These are phyloP conservation scores for Castanopsis chinensis DNA, from an alignment of 306 rosid genomes.

Conservation along the genomic window DNA sequence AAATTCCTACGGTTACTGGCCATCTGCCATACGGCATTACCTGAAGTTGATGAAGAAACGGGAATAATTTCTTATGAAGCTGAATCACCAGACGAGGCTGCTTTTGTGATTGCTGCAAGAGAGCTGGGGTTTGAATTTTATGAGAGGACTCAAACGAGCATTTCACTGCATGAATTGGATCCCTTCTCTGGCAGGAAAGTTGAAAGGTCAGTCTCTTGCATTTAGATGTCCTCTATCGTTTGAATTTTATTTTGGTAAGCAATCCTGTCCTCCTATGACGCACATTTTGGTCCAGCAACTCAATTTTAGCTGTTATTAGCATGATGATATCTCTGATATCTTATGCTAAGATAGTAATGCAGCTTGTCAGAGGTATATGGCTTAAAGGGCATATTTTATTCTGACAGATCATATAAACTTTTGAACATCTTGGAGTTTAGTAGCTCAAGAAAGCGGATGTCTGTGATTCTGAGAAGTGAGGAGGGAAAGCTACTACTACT, in stretches of 20 bases:
- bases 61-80: constrained; percentile 89
- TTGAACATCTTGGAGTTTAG: constrained; percentile 78
- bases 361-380: constrained; percentile 1
- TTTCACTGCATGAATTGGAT: constrained; percentile 64
- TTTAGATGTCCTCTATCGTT: constrained; percentile 7
- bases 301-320: constrained; percentile 3
- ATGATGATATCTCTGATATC: not conserved
- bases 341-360: constrained; percentile 1
- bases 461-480: constrained; percentile 68
- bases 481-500: constrained; percentile 71
- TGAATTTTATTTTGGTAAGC: not conserved
- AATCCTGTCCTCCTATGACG: not conserved
- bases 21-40: constrained; percentile 90
- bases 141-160: constrained; percentile 67
- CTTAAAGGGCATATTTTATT: constrained; percentile 22
- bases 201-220: constrained; percentile 53
- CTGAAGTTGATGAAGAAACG: constrained; percentile 80
- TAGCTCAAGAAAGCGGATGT: constrained; percentile 95
- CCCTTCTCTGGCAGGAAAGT: constrained; percentile 36
- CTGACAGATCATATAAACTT: constrained; percentile 69
- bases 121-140: constrained; percentile 92
- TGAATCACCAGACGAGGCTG: constrained; percentile 98
- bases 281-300: not conserved
- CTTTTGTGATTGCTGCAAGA: constrained; percentile 95
- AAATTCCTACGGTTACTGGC: constrained; percentile 70